Conservation (phyloP, 2,329 filamentous ascomycete genomes). For the Exophiala sp. region DNA sequence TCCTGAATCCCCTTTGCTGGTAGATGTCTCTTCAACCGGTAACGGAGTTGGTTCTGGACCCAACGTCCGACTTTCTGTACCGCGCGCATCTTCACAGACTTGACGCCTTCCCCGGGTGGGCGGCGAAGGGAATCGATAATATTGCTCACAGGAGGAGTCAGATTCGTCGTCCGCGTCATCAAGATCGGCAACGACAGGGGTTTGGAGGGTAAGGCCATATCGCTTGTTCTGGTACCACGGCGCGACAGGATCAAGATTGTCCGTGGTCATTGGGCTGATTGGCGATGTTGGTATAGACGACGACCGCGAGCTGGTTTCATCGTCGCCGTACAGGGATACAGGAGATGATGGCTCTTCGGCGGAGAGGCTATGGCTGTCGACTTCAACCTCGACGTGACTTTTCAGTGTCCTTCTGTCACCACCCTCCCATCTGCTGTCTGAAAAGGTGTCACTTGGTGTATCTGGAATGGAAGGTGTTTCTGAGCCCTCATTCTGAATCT, state of each 20-base stretch:
- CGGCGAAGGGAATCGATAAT: neutral
- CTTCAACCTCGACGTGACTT: conserved; percentile 22
- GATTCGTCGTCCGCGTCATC: conserved; percentile 15
- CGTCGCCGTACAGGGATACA: neutral
- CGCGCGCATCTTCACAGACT: conserved; percentile 1
- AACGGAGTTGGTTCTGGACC: neutral
- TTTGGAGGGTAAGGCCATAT: conserved; percentile 6
- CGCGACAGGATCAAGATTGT: neutral
- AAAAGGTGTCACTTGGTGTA: neutral
- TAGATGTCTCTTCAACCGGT: neutral
- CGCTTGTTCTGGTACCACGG: conserved; percentile 1
- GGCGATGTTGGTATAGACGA: conserved; percentile 4
- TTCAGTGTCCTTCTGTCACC: conserved; percentile 18
- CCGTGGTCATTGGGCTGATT: neutral
- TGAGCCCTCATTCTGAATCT: conserved; percentile 15
- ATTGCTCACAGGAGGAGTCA: neutral
- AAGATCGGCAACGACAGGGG: conserved; percentile 3
- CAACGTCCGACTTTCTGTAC: neutral
- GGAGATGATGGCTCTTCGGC: conserved; percentile 8
- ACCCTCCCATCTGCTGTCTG: neutral
- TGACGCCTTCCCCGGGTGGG: conserved; percentile 10
- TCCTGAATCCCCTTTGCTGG: neutral
- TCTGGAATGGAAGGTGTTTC: neutral
- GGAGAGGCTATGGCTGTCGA: conserved; percentile 6
- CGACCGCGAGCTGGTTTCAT: neutral